A percentile compares a stretch with the other conserved stretches of the same genome.
Evolutionary conservation across 83 land plant genomes (phyloP).

Genomic region (Larix sibirica): DNA sequence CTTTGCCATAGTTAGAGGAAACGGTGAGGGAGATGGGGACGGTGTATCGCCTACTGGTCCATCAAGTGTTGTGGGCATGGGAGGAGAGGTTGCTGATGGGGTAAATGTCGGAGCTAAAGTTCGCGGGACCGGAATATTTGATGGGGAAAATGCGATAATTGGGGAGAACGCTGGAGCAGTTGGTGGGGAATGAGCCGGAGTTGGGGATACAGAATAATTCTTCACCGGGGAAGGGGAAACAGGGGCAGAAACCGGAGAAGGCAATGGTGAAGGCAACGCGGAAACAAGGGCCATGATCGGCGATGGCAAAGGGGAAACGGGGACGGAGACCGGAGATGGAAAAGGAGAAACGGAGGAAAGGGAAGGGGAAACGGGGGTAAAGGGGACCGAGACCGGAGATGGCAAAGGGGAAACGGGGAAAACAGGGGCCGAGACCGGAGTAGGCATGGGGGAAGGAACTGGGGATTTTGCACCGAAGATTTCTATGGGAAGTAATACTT

Average conservation of each 20-base stretch:
- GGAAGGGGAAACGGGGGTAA: background rate
- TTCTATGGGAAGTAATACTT: constrained; percentile 25
- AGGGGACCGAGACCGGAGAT: background rate
- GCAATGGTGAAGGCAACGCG: too few species aligned
- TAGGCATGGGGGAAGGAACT: background rate
- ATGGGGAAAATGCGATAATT: background rate
- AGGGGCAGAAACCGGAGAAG: too few species aligned
- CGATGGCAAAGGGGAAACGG: background rate
- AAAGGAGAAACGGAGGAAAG: background rate
- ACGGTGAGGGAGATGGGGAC: constrained; percentile 2
- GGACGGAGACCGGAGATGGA: background rate
- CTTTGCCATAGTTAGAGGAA: background rate
- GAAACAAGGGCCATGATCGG: background rate
- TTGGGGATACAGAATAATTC: too few species aligned
- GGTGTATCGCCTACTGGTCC: too few species aligned
- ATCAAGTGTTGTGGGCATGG: background rate
- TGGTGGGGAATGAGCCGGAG: too few species aligned
- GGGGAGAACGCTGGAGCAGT: background rate
- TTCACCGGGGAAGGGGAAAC: too few species aligned
- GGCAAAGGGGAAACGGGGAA: background rate
- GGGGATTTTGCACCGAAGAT: background rate
- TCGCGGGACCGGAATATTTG: background rate
- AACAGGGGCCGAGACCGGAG: background rate
- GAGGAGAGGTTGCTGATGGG: background rate
- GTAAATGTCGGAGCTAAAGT: background rate